Evolutionary conservation across 257 asterid species (phyloP).

Genomic region (Fraxinus pennsylvanica): DNA sequence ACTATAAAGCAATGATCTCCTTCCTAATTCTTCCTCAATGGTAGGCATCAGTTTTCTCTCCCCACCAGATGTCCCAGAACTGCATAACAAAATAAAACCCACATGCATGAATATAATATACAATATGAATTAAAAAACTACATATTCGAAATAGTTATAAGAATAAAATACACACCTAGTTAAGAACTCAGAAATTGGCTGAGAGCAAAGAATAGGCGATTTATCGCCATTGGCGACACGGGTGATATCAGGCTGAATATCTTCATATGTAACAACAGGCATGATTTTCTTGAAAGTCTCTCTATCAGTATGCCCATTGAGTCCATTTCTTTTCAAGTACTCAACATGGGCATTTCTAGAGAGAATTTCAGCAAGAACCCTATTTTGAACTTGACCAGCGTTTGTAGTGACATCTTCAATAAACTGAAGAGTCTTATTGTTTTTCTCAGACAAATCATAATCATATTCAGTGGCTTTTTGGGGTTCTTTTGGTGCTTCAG

Average conservation of each 20-base stretch:
- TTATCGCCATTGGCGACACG: conserved; percentile 78
- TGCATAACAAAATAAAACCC: conserved; percentile 26
- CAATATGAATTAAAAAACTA: neutral
- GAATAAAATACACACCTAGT: conserved; percentile 47
- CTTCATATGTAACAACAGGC: conserved; percentile 70
- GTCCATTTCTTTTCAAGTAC: conserved; percentile 51
- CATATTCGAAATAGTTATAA: neutral
- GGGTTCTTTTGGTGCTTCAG: conserved; percentile 55
- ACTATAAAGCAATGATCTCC: neutral
- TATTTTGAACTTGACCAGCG: conserved; percentile 51
- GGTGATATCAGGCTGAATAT: conserved; percentile 60
- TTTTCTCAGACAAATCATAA: conserved; percentile 31
- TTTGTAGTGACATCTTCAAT: conserved; percentile 60
- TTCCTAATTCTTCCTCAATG: neutral
- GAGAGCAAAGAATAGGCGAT: conserved; percentile 68
- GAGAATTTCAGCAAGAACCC: conserved; percentile 59
- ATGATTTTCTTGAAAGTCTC: conserved; percentile 54
- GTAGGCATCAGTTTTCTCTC: conserved; percentile 53
- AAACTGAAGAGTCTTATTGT: conserved; percentile 47
- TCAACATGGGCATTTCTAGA: conserved; percentile 53
- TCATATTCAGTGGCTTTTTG: neutral
- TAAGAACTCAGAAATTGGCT: conserved; percentile 71
- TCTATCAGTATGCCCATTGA: conserved; percentile 44
- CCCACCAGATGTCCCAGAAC: conserved; percentile 88
- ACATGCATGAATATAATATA: conserved; percentile 21